Evolutionary conservation across 2,329 filamentous ascomycete genomes (phyloP).

Genomic region (Fusarium mundagurra): DNA sequence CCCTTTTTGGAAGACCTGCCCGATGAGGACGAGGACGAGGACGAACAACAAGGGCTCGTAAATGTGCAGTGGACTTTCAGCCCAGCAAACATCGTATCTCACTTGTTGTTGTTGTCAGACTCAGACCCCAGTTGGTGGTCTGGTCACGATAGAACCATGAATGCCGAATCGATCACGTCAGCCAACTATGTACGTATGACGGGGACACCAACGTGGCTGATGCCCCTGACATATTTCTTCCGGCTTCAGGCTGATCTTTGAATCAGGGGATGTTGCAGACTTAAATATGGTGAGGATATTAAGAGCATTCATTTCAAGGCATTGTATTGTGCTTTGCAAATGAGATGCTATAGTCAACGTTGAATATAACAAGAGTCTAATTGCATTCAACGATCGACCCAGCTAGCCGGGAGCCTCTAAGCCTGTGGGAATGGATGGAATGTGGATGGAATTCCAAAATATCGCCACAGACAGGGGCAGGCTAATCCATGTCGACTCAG

Average conservation of each 20-base stretch:
- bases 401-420: constrained; percentile 18
- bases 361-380: background rate
- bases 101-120: background rate
- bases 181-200: constrained; percentile 4
- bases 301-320: background rate
- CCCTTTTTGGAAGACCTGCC: background rate
- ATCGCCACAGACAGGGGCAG: constrained; percentile 30
- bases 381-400: constrained; percentile 21
- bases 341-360: background rate
- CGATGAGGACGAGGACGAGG: background rate
- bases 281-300: too few relatives aligned
- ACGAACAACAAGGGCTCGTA: background rate
- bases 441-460: constrained; percentile 32
- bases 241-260: background rate
- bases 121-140: constrained; percentile 12
- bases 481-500: constrained; percentile 3
- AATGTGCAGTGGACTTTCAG: background rate
- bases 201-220: background rate
- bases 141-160: constrained; percentile 1
- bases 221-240: constrained; percentile 2
- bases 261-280: background rate
- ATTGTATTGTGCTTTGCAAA: background rate
- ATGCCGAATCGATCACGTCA: constrained; percentile 32
- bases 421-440: constrained; percentile 21
- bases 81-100: background rate